Percentiles rank a stretch among this genome's conserved stretches.
Evolutionary conservation across 1,139 yeast genomes (phyloP).

Genomic region (Cylindricascospora bacillispora): DNA sequence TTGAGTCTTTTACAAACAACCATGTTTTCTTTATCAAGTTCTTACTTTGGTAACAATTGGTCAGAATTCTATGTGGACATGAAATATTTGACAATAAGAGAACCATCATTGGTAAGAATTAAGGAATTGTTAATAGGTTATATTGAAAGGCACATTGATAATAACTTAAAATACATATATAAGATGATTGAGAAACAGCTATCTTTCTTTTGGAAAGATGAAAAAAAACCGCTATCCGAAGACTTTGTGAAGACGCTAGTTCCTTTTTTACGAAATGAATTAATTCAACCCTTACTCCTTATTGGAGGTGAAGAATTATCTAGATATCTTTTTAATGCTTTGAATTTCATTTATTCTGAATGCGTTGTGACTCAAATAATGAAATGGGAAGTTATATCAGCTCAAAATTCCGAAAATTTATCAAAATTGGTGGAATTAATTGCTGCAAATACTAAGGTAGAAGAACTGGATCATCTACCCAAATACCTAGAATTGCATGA

Average conservation of each 20-base stretch:
- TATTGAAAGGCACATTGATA: conserved; percentile 11
- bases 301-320: conserved; percentile 9
- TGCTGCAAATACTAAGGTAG: conserved; percentile 11
- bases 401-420: conserved; percentile 21
- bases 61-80: conserved; percentile 20
- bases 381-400: conserved; percentile 25
- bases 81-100: conserved; percentile 7
- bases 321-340: conserved; percentile 6
- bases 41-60: conserved; percentile 17
- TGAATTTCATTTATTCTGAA: conserved; percentile 15
- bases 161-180: conserved; percentile 10
- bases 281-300: conserved; percentile 10
- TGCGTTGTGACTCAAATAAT: conserved; percentile 13
- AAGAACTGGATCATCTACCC: conserved; percentile 5
- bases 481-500: conserved; percentile 18
- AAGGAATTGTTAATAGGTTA: conserved; percentile 13
- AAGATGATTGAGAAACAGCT: conserved; percentile 12
- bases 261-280: conserved; percentile 13
- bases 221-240: conserved; percentile 17
- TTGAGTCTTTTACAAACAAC: conserved; percentile 21
- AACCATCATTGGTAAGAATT: conserved; percentile 9
- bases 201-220: conserved; percentile 12
- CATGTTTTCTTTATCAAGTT: conserved; percentile 16
- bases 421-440: conserved; percentile 17
- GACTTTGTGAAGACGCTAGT: conserved; percentile 11